Percentiles rank a stretch among this genome's conserved stretches.
phyloP scores from a whole-genome alignment of 208 protist species.

The Trypanosomatidae sp. region DNA sequence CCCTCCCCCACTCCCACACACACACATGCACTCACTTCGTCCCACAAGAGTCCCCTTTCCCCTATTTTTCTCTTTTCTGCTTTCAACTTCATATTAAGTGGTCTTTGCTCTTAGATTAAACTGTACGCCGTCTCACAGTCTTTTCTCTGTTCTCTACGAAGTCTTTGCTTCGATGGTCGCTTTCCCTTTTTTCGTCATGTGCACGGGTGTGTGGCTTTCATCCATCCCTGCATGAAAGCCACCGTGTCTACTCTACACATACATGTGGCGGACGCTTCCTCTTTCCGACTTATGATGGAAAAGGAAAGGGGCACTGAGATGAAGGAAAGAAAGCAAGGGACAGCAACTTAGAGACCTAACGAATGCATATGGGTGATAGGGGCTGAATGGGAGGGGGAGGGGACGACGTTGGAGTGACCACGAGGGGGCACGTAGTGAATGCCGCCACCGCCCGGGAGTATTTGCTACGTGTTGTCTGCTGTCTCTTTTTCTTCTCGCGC shows the following conservation, averaged over 20 bases:
- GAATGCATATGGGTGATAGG: neutral
- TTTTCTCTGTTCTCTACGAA: neutral
- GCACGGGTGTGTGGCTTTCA: neutral
- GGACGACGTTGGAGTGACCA: neutral
- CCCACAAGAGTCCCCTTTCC: neutral
- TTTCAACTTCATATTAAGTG: neutral
- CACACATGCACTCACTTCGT: neutral
- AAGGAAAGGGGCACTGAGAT: neutral
- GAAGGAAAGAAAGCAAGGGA: neutral
- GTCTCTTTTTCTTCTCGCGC: neutral
- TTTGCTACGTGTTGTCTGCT: neutral
- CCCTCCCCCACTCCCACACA: neutral
- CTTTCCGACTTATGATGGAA: neutral
- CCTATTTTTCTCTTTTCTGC: slow-evolving; percentile 10
- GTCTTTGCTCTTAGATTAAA: neutral
- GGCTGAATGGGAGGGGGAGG: neutral
- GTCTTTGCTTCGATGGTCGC: neutral
- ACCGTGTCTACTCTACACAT: neutral
- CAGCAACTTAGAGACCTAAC: neutral
- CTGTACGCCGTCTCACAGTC: neutral
- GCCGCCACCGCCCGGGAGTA: neutral
- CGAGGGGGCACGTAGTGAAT: neutral
- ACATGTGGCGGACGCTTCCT: neutral
- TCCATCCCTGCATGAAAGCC: neutral
- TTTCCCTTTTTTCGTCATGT: neutral